Conservation (phyloP, 192 early-diverging fungal species). For the Coemansia reversa region DNA sequence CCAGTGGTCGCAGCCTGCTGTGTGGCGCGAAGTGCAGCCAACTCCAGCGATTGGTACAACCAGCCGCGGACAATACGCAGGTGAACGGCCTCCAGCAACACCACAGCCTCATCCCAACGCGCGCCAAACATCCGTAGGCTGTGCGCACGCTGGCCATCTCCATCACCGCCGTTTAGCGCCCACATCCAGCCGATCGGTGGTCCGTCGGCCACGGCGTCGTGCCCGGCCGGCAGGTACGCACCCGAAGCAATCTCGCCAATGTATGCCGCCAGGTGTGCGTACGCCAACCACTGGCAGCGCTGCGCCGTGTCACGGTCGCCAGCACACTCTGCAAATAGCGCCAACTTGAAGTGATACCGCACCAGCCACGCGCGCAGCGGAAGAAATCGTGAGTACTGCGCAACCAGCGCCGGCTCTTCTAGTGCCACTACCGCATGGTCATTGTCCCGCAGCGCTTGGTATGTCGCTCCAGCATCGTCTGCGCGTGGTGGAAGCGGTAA, state of each 20-base stretch:
- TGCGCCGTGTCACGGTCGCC: constrained; percentile 44
- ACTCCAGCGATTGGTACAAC: constrained; percentile 37
- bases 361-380: constrained; percentile 47
- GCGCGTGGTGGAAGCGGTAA: constrained; percentile 19
- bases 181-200: constrained; percentile 38
- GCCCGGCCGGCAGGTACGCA: constrained; percentile 26
- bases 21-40: constrained; percentile 9
- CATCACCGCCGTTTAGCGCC: constrained; percentile 31
- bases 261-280: constrained; percentile 23
- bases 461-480: constrained; percentile 4
- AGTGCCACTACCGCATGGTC: neutral
- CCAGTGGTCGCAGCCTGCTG: constrained; percentile 8
- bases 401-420: constrained; percentile 9
- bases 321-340: constrained; percentile 32
- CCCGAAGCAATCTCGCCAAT: constrained; percentile 34
- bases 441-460: constrained; percentile 2
- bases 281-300: constrained; percentile 42
- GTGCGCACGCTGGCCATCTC: constrained; percentile 28
- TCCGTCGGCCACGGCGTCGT: neutral
- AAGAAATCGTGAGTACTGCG: constrained; percentile 18
- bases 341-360: constrained; percentile 46
- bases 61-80: constrained; percentile 44
- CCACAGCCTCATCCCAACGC: constrained; percentile 35
- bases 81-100: constrained; percentile 31
- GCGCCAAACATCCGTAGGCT: constrained; percentile 41